Conservation (phyloP, 495 filamentous ascomycete species). For the Podospora australis region DNA sequence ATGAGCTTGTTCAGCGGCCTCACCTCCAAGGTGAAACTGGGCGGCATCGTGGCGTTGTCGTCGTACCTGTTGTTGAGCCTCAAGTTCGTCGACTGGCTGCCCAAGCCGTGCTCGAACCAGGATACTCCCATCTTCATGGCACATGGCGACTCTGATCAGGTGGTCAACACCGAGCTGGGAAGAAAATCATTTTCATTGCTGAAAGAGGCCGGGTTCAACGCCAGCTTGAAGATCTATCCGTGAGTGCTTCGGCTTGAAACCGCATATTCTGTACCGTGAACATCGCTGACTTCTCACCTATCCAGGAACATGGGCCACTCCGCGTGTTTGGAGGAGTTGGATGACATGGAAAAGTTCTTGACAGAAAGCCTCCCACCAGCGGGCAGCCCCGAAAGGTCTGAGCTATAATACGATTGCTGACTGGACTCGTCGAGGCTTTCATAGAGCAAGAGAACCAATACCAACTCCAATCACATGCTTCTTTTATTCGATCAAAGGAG, state of each 20-base stretch:
- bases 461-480: too few relatives aligned
- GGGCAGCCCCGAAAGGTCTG: conserved; percentile 36
- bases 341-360: conserved; percentile 76
- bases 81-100: conserved; percentile 60
- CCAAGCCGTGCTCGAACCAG: conserved; percentile 62
- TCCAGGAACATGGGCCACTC: conserved; percentile 63
- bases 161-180: conserved; percentile 67
- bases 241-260: conserved; percentile 48
- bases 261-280: background rate
- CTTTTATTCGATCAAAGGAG: too few relatives aligned
- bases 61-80: conserved; percentile 71
- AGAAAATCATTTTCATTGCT: conserved; percentile 54
- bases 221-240: conserved; percentile 71
- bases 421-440: background rate
- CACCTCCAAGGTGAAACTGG: conserved; percentile 67
- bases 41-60: conserved; percentile 80
- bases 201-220: conserved; percentile 59
- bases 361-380: conserved; percentile 50
- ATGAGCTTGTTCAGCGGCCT: conserved; percentile 57
- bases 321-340: conserved; percentile 71
- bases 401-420: conserved; percentile 22
- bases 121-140: conserved; percentile 82
- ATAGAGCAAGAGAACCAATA: too few relatives aligned
- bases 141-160: conserved; percentile 67
- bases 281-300: background rate